Evolutionary conservation across 192 early-diverging fungal genomes (phyloP).

Genomic region (Coemansia sp.): DNA sequence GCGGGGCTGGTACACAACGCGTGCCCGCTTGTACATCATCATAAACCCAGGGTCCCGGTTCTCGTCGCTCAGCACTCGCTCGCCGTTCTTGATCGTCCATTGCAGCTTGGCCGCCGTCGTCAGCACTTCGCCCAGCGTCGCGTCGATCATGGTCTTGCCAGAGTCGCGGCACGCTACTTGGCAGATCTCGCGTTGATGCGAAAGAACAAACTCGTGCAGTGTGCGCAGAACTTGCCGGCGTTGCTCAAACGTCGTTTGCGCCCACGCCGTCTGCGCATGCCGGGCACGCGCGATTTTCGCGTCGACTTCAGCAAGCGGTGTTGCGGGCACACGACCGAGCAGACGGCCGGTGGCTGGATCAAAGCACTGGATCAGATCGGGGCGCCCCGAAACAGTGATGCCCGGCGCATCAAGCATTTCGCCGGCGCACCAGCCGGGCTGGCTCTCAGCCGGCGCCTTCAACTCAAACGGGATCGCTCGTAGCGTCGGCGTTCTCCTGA

Average conservation of each 20-base stretch:
- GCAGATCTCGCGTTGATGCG: constrained; percentile 75
- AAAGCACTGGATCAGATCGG: constrained; percentile 69
- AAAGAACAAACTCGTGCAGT: constrained; percentile 68
- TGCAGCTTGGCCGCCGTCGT: constrained; percentile 74
- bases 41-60: constrained; percentile 66
- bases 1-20: constrained; percentile 76
- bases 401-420: constrained; percentile 28
- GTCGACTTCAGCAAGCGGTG: constrained; percentile 60
- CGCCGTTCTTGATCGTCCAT: constrained; percentile 80
- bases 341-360: constrained; percentile 82
- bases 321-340: constrained; percentile 62
- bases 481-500: constrained; percentile 12
- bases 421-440: constrained; percentile 32
- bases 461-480: constrained; percentile 44
- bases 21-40: constrained; percentile 74
- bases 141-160: constrained; percentile 83
- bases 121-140: constrained; percentile 79
- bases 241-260: constrained; percentile 68
- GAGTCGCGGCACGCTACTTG: constrained; percentile 71
- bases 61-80: constrained; percentile 65
- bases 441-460: constrained; percentile 37
- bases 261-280: constrained; percentile 68
- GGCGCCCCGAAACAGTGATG: constrained; percentile 20
- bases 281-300: constrained; percentile 59
- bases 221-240: constrained; percentile 70